Conservation (phyloP, 2,329 filamentous ascomycete species). For the Epichloe amarillans region DNA sequence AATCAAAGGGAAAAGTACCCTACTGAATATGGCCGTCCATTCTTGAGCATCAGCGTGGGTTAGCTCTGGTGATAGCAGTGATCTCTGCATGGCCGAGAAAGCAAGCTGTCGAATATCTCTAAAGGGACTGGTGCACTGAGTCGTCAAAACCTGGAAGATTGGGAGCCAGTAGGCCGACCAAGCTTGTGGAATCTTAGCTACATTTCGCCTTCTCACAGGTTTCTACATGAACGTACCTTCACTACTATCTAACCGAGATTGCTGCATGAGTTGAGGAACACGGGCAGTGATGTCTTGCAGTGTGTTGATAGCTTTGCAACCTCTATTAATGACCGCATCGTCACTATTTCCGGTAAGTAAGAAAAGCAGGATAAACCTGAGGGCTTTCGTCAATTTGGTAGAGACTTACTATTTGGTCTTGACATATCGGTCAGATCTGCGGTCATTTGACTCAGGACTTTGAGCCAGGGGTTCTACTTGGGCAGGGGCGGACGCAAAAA, state of each 20-base stretch:
- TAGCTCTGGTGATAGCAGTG: conserved; percentile 72
- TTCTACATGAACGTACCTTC: conserved; percentile 44
- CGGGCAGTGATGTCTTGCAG: conserved; percentile 72
- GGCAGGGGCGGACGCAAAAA: conserved; percentile 74
- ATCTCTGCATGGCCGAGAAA: conserved; percentile 72
- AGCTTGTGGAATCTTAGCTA: conserved; percentile 34
- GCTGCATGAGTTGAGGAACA: conserved; percentile 76
- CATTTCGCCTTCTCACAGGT: background rate
- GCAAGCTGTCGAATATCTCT: conserved; percentile 85
- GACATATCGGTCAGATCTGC: conserved; percentile 17
- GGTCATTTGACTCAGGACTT: conserved; percentile 40
- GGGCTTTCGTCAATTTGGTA: background rate
- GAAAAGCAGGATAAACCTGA: background rate
- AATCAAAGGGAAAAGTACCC: conserved; percentile 88
- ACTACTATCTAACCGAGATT: conserved; percentile 79
- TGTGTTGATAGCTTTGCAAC: conserved; percentile 66
- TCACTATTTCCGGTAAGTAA: conserved; percentile 11
- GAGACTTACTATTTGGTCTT: conserved; percentile 15
- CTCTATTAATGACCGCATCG: conserved; percentile 53
- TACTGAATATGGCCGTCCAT: conserved; percentile 89
- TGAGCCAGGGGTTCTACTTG: conserved; percentile 59
- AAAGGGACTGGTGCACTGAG: conserved; percentile 88
- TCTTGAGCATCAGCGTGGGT: conserved; percentile 74
- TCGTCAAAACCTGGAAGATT: conserved; percentile 77
- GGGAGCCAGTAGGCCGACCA: conserved; percentile 98